Percentiles rank a stretch among this genome's conserved stretches.
Evolutionary conservation across 2,329 filamentous ascomycete species (phyloP).

Genomic region (Pseudophaeomoniella oleicola): DNA sequence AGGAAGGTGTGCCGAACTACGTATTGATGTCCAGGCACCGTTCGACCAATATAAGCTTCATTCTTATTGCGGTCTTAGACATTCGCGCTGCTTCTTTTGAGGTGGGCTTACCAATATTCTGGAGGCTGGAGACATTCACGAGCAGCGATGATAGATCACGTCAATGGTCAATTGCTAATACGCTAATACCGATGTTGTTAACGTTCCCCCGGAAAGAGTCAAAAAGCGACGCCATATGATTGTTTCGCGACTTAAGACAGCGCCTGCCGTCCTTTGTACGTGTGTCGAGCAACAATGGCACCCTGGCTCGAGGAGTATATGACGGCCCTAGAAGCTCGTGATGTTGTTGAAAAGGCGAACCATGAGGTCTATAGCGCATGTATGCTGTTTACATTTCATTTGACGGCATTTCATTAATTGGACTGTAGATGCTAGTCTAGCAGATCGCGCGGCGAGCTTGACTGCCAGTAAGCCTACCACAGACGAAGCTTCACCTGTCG

Average conservation of each 20-base stretch:
- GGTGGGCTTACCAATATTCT: too few species aligned
- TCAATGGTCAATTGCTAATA: too few species aligned
- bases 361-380: constrained; percentile 64
- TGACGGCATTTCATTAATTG: constrained; percentile 5
- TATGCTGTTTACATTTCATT: constrained; percentile 21
- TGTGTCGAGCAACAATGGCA: constrained; percentile 36
- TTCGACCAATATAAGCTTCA: background rate
- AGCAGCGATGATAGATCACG: too few species aligned
- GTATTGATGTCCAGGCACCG: background rate
- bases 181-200: too few species aligned
- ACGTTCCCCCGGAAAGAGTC: too few species aligned
- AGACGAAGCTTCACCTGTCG: constrained; percentile 7
- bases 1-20: background rate
- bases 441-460: constrained; percentile 48
- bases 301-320: constrained; percentile 75
- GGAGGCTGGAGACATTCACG: too few species aligned
- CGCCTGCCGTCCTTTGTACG: background rate
- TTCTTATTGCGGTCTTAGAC: too few species aligned
- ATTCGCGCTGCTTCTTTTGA: too few species aligned
- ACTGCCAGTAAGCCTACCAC: constrained; percentile 44
- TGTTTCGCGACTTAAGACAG: background rate
- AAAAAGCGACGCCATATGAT: too few species aligned
- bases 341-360: constrained; percentile 52
- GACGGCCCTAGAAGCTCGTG: constrained; percentile 55
- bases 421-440: constrained; percentile 36